Evolutionary conservation across 2,329 filamentous ascomycete species (phyloP).

Genomic region (Diaporthe ampelina): DNA sequence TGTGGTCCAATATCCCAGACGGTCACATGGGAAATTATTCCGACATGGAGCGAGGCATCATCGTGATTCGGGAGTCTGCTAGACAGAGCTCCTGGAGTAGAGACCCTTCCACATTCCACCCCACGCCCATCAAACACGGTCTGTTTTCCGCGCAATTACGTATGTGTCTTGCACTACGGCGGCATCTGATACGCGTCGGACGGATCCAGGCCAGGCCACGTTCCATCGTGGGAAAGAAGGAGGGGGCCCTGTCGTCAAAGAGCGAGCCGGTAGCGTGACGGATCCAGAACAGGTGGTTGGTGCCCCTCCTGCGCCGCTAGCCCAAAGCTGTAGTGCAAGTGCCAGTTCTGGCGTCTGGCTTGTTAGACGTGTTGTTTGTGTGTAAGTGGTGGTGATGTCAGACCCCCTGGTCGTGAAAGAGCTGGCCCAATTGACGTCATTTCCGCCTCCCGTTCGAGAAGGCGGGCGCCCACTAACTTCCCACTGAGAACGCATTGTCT

Average conservation of each 20-base stretch:
- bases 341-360: neutral
- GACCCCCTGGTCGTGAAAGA: constrained; percentile 11
- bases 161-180: constrained; percentile 26
- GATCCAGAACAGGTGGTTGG: constrained; percentile 21
- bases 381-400: constrained; percentile 24
- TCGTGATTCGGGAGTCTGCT: neutral
- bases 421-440: constrained; percentile 27
- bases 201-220: constrained; percentile 14
- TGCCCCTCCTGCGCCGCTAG: neutral
- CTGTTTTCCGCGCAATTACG: constrained; percentile 3
- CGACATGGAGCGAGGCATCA: neutral
- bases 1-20: neutral
- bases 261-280: constrained; percentile 17
- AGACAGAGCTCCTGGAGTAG: neutral
- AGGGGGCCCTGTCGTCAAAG: neutral
- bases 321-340: neutral
- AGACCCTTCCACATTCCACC: neutral
- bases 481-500: neutral
- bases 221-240: constrained; percentile 13
- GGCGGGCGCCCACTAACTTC: neutral
- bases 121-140: neutral
- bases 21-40: neutral
- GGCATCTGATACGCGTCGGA: neutral
- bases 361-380: neutral
- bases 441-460: neutral